Conservation (phyloP, 2,329 filamentous ascomycete species). For the Aphanocladium album region DNA sequence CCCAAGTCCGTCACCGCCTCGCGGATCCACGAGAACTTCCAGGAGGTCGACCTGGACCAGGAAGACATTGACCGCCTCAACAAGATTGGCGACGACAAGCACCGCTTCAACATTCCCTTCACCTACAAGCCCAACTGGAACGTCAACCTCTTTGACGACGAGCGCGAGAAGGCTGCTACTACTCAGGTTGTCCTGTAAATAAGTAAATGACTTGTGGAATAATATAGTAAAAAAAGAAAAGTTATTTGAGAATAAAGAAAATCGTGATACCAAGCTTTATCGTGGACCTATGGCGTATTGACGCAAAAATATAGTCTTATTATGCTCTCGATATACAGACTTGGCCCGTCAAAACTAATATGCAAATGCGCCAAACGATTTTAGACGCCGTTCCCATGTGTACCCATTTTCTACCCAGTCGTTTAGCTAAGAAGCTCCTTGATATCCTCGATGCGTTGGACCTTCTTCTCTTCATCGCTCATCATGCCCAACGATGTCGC, state of each 20-base stretch:
- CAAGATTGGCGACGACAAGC: constrained; percentile 46
- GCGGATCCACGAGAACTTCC: constrained; percentile 66
- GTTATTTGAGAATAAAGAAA: neutral
- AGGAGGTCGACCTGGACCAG: constrained; percentile 57
- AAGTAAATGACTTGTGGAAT: constrained; percentile 20
- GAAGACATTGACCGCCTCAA: constrained; percentile 57
- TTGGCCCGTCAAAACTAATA: neutral
- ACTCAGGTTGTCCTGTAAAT: constrained; percentile 41
- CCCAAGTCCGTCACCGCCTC: constrained; percentile 67
- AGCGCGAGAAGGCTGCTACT: constrained; percentile 44
- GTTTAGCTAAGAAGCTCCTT: constrained; percentile 72
- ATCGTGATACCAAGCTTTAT: neutral
- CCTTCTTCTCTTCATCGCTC: constrained; percentile 85
- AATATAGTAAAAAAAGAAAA: neutral
- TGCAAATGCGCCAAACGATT: neutral
- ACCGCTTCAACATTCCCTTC: constrained; percentile 41
- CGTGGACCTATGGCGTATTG: too few species aligned
- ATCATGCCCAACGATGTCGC: constrained; percentile 95
- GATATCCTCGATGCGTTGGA: constrained; percentile 88
- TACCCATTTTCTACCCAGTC: neutral
- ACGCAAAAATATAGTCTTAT: neutral
- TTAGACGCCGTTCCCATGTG: constrained; percentile 4
- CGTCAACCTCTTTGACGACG: constrained; percentile 51
- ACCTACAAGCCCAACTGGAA: constrained; percentile 49
- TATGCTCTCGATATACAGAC: neutral